Conservation (phyloP, 2,329 filamentous ascomycete species). For the Colletotrichum gigasporum region DNA sequence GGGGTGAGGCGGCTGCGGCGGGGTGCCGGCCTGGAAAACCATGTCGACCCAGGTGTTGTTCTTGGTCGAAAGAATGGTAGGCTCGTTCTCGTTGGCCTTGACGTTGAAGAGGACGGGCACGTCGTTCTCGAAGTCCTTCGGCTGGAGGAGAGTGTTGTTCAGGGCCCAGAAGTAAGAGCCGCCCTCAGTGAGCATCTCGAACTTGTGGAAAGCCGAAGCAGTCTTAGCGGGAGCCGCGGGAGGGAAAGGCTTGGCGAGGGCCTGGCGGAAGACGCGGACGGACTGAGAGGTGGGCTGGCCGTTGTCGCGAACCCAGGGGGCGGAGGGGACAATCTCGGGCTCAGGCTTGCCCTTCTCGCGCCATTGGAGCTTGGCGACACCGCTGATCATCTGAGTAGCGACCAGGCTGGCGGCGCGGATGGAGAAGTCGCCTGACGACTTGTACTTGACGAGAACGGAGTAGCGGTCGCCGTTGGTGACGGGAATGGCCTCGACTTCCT, state of each 20-base stretch:
- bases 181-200: slow-evolving; percentile 50
- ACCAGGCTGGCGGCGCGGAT: slow-evolving; percentile 61
- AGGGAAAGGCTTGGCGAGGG: slow-evolving; percentile 56
- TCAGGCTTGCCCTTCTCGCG: slow-evolving; percentile 33
- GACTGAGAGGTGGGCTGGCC: slow-evolving; percentile 52
- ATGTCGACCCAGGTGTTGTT: slow-evolving; percentile 65
- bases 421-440: slow-evolving; percentile 59
- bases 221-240: slow-evolving; percentile 48
- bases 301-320: slow-evolving; percentile 58
- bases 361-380: slow-evolving; percentile 57
- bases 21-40: slow-evolving; percentile 55
- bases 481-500: slow-evolving; percentile 40
- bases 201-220: slow-evolving; percentile 57
- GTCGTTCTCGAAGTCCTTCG: slow-evolving; percentile 45
- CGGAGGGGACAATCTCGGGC: slow-evolving; percentile 36
- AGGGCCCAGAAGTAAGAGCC: slow-evolving; percentile 63
- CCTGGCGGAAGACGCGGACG: slow-evolving; percentile 55
- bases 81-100: slow-evolving; percentile 40
- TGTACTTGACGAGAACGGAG: slow-evolving; percentile 58
- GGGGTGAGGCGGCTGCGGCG: slow-evolving; percentile 64
- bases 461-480: slow-evolving; percentile 63
- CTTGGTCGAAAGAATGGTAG: slow-evolving; percentile 58
- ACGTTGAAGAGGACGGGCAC: slow-evolving; percentile 58
- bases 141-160: slow-evolving; percentile 54
- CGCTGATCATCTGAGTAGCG: slow-evolving; percentile 64